Base-by-base conservation (phyloP, 2,329 filamentous ascomycete species). In the Aspergillus bombycis region DNA sequence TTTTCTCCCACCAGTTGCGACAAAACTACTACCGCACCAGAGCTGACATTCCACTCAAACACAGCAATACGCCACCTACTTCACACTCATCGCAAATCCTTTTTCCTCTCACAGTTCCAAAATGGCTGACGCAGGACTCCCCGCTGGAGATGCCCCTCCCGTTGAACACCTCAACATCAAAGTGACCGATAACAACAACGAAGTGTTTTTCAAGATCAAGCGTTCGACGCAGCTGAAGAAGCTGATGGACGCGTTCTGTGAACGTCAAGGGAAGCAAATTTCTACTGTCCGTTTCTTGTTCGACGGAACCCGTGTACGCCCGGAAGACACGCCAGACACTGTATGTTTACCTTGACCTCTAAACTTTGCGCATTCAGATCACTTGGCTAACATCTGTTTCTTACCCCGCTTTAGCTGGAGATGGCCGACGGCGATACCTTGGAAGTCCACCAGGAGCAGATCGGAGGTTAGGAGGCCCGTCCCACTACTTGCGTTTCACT, bases 161-260 rank as follows among this genome's bases (percentile, higher is more conserved):
- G 83, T 83, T 34, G 94, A 98, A 81, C 95, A 99, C 80, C 85
- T 99, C 6, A 99, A 99, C 82, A 98, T 99, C 83, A 99, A 99
- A 79, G 95, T 99, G 16, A 98, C 95, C 0, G 95, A 99, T 73
- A 97, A 96, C 83, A 97, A 97, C 83, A 99, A 99, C 78, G 95
- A 99, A 78, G 94, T 99, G 73, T 99, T 98, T 80, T 99, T 99
- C 85, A 99, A 99, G 85, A 99, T 99, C 83, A 99, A 99, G 89
- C 88, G 94, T 43, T 93, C 91, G 26, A 99, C 95, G 1, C 92
- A 93, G 78, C 87, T 99, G 1, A 95, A 97, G 82, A 99, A 99
- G 84, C 85, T 99, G 61, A 99, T 99, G 95, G 91, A 93, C 66
- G 95, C 95, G 23, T 99, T 98, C 79, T 99, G 95, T 80, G 94